A percentile compares a stretch with the other conserved stretches of the same genome.
Evolutionary conservation across 306 rosid genomes (phyloP).

Genomic region (Casuarina equisetifolia): DNA sequence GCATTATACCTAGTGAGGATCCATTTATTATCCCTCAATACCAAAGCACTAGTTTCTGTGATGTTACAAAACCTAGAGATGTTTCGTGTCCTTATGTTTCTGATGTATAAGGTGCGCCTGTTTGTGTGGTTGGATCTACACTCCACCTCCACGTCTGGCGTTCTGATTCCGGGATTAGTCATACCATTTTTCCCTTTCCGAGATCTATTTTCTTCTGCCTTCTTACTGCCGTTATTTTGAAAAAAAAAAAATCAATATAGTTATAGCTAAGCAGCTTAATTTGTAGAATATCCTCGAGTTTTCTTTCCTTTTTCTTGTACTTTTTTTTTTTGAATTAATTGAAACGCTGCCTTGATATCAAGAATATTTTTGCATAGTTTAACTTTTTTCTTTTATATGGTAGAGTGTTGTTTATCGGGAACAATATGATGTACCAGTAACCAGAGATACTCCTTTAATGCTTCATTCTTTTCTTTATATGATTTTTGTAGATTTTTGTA

Average conservation of each 20-base stretch:
- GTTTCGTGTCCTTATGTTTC: not conserved
- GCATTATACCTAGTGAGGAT: not conserved
- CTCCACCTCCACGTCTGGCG: constrained; percentile 10
- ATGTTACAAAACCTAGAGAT: not conserved
- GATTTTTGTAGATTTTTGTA: constrained; percentile 12
- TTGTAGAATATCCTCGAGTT: not conserved
- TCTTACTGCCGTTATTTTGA: not conserved
- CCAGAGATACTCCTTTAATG: constrained; percentile 5
- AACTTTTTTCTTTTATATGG: not conserved
- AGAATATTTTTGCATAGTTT: not conserved
- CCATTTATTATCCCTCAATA: constrained; percentile 22
- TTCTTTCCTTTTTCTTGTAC: not conserved
- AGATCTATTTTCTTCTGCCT: constrained; percentile 11
- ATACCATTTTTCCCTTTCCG: constrained; percentile 7
- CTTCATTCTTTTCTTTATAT: not conserved
- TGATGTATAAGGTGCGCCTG: constrained; percentile 5
- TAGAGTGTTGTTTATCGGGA: not conserved
- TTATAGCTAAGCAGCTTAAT: not conserved
- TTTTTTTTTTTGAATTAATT: not conserved
- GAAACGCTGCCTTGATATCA: not conserved
- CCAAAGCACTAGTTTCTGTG: constrained; percentile 6
- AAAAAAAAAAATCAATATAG: not conserved
- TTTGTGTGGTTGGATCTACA: constrained; percentile 12
- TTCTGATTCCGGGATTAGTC: constrained; percentile 20
- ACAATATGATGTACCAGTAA: constrained; percentile 9